Evolutionary conservation across 2,329 filamentous ascomycete species (phyloP).

Genomic region (Fusarium sp.): DNA sequence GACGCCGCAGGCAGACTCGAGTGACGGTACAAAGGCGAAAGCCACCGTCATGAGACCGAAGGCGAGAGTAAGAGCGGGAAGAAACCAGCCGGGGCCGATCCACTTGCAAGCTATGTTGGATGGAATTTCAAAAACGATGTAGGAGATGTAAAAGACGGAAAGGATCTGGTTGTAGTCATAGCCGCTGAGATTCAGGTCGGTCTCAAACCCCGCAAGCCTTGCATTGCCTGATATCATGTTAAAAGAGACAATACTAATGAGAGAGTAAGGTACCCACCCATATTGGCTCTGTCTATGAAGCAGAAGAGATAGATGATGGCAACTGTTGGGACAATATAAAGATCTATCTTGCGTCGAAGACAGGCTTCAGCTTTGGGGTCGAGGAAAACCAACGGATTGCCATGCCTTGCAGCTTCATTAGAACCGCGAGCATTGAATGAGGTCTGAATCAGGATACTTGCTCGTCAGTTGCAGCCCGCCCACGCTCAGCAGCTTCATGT

Average conservation of each 20-base stretch:
- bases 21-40: slow-evolving; percentile 69
- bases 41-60: slow-evolving; percentile 70
- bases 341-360: slow-evolving; percentile 73
- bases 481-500: not conserved
- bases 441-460: not conserved
- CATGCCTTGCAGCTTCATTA: slow-evolving; percentile 27
- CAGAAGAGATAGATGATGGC: slow-evolving; percentile 77
- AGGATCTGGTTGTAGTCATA: slow-evolving; percentile 74
- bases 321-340: slow-evolving; percentile 74
- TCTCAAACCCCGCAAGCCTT: slow-evolving; percentile 67
- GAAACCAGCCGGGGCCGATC: slow-evolving; percentile 74
- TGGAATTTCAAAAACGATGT: slow-evolving; percentile 75
- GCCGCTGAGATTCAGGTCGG: slow-evolving; percentile 64
- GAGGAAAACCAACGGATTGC: slow-evolving; percentile 41
- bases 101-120: slow-evolving; percentile 72
- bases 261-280: slow-evolving; percentile 60
- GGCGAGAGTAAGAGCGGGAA: slow-evolving; percentile 66
- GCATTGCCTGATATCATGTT: slow-evolving; percentile 57
- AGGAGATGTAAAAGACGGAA: slow-evolving; percentile 73
- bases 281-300: slow-evolving; percentile 80
- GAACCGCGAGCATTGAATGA: not conserved
- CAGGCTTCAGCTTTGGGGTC: slow-evolving; percentile 62
- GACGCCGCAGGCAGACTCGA: slow-evolving; percentile 62
- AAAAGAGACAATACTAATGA: not conserved
- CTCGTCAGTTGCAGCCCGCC: not conserved